Percentiles rank a stretch among this genome's conserved stretches.
phyloP scores from a whole-genome alignment of 495 filamentous ascomycete genomes.

The Aspergillus panamensis region DNA sequence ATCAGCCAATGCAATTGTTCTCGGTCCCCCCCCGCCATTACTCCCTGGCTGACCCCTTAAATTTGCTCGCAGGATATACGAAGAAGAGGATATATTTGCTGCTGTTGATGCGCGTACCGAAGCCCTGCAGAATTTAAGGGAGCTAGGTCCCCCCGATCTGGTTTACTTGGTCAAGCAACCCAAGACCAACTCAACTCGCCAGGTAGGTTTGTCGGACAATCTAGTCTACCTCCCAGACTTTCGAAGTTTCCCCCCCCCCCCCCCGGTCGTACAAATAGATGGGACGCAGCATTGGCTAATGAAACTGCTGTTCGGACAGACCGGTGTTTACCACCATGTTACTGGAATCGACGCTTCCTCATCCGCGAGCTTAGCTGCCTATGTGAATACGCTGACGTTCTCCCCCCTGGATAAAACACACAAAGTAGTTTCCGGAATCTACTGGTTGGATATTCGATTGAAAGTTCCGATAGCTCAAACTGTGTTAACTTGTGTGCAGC shows the following conservation, averaged over 20 bases:
- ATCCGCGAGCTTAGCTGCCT: conserved; percentile 92
- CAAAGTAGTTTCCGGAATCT: conserved; percentile 89
- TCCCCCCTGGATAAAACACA: conserved; percentile 77
- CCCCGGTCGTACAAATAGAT: neutral
- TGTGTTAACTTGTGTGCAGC: conserved; percentile 44
- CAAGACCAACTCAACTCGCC: conserved; percentile 48
- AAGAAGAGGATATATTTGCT: conserved; percentile 78
- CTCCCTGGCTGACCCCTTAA: conserved; percentile 20
- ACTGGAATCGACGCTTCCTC: conserved; percentile 96
- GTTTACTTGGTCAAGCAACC: conserved; percentile 93
- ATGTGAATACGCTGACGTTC: conserved; percentile 96
- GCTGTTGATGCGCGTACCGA: conserved; percentile 89
- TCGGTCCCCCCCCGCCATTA: conserved; percentile 9
- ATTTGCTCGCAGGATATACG: conserved; percentile 66
- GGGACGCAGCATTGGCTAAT: neutral
- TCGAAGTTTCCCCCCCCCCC: neutral
- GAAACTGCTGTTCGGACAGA: conserved; percentile 43
- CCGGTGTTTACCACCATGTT: conserved; percentile 95
- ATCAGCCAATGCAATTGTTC: conserved; percentile 25
- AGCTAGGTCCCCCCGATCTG: conserved; percentile 92
- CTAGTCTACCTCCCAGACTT: neutral
- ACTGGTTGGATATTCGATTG: conserved; percentile 61
- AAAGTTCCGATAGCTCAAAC: conserved; percentile 16
- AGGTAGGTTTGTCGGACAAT: conserved; percentile 32
- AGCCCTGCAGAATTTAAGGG: conserved; percentile 73